Conservation (phyloP, 257 asterid species). For the Capsicum baccatum region DNA sequence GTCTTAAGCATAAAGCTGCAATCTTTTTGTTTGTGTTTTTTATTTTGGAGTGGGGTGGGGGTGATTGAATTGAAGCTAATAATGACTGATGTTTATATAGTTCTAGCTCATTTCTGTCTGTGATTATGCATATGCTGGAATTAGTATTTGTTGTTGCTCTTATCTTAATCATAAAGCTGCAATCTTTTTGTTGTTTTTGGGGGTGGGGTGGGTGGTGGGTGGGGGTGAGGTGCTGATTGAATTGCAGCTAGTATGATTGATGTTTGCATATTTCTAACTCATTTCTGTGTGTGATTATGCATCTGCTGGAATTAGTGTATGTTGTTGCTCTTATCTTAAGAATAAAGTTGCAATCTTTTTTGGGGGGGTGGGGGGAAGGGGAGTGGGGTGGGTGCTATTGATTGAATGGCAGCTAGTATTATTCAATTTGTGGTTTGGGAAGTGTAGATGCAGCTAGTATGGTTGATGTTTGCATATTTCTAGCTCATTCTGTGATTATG, state of each 20-base stretch:
- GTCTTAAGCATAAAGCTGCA: neutral
- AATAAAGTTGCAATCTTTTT: neutral
- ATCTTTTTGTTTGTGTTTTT: neutral
- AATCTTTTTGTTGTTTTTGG: neutral
- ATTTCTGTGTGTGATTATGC: no score
- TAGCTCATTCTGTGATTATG: conserved; percentile 12
- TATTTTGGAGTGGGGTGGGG: neutral
- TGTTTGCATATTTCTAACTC: no score
- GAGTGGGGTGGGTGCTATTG: no score
- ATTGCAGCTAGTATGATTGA: no score
- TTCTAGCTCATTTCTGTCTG: neutral
- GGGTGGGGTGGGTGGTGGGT: no score
- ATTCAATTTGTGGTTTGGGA: no score
- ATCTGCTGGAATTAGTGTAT: neutral
- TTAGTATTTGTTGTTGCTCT: neutral
- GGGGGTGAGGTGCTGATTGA: no score
- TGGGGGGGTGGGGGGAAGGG: neutral
- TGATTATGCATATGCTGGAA: neutral
- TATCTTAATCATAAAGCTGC: conserved; percentile 2
- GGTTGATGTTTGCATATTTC: neutral
- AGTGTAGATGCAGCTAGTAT: no score
- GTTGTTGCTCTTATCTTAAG: neutral
- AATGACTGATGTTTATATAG: neutral
- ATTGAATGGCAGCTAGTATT: no score
- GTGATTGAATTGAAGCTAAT: neutral